These are phyloP conservation scores for Panaeolus papilionaceus DNA, from an alignment of 768 basidiomycete genomes.

Conservation along the genomic window DNA sequence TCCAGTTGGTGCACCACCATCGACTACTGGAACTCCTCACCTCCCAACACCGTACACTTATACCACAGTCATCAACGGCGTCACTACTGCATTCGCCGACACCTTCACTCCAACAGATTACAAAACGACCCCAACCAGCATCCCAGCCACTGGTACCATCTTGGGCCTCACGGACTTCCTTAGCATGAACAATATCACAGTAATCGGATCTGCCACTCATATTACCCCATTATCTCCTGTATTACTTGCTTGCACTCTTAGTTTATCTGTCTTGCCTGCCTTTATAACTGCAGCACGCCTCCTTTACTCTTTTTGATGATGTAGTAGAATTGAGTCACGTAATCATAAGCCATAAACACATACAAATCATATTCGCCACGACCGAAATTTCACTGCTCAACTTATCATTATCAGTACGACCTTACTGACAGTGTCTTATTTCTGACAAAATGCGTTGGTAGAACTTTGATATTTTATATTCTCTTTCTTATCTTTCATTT, in stretches of 20 bases:
- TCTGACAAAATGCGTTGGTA: conserved; percentile 9
- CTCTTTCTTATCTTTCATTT: conserved; percentile 16
- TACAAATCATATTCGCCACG: conserved; percentile 14
- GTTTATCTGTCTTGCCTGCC: not conserved
- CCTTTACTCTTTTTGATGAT: not conserved
- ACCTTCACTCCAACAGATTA: conserved; percentile 49
- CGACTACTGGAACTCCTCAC: conserved; percentile 44
- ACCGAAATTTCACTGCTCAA: conserved; percentile 14
- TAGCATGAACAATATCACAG: conserved; percentile 2
- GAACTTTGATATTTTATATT: not conserved
- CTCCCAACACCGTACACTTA: conserved; percentile 58
- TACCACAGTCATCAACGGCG: conserved; percentile 51
- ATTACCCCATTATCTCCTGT: not conserved
- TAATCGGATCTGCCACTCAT: not conserved
- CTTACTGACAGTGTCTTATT: conserved; percentile 4
- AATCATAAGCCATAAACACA: conserved; percentile 11
- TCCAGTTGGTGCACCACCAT: conserved; percentile 61
- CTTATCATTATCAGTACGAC: conserved; percentile 8
- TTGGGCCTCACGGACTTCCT: conserved; percentile 6
- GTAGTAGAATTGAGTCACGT: conserved; percentile 5
- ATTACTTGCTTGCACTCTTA: not conserved
- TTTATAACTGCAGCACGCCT: not conserved
- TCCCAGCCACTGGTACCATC: conserved; percentile 40
- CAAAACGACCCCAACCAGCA: conserved; percentile 30
- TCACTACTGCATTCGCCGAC: conserved; percentile 39